phyloP scores from a whole-genome alignment of 495 filamentous ascomycete genomes.

The Talaromyces thailandensis region DNA sequence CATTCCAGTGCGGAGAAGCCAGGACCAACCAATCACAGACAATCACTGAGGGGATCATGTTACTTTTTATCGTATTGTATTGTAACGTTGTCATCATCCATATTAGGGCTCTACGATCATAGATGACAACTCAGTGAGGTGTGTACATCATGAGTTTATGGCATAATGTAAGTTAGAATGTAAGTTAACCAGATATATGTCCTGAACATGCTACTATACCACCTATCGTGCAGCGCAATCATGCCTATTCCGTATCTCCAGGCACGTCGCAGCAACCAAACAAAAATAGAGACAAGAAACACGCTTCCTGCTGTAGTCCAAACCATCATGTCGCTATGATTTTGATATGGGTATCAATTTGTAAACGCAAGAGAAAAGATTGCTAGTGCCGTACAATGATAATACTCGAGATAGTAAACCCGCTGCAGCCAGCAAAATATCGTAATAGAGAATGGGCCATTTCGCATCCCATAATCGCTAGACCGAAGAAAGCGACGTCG shows the following conservation, averaged over 20 bases:
- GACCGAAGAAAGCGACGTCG: not conserved
- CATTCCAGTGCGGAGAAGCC: not conserved
- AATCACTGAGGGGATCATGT: not conserved
- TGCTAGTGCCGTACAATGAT: slow-evolving; percentile 5
- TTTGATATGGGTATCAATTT: slow-evolving; percentile 7
- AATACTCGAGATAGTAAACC: slow-evolving; percentile 2
- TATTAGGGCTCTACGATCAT: not conserved
- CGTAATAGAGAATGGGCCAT: not conserved
- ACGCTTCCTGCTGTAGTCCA: slow-evolving; percentile 4
- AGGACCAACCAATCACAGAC: not conserved
- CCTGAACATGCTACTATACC: slow-evolving; percentile 3
- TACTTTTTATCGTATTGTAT: not conserved
- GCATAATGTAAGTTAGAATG: not conserved
- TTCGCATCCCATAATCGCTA: slow-evolving; percentile 1
- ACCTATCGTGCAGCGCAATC: slow-evolving; percentile 3
- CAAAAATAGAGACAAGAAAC: slow-evolving; percentile 5
- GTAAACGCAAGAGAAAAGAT: slow-evolving; percentile 5
- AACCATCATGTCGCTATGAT: slow-evolving; percentile 8
- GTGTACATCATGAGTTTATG: no score
- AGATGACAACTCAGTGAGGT: no score
- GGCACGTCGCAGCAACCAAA: not conserved
- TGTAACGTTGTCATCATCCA: not conserved
- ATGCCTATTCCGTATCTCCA: not conserved
- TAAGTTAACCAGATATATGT: not conserved
- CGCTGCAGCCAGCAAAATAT: not conserved